A percentile compares a stretch with the other conserved stretches of the same genome.
Conservation (phyloP, 192 early-diverging fungal species). For the Haplosporangium gracile region DNA sequence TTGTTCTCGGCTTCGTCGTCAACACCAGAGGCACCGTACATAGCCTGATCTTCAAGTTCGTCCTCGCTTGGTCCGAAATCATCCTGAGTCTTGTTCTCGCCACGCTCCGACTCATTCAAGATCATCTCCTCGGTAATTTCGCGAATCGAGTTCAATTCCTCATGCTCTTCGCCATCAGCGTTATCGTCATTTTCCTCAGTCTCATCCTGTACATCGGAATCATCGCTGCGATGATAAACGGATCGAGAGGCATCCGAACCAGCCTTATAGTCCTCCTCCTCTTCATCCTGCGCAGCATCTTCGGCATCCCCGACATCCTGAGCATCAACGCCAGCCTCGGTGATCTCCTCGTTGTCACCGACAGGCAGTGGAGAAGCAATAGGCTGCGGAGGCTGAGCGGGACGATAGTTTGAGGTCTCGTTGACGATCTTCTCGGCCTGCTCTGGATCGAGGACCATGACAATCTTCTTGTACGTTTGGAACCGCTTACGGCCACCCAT, state of each 20-base stretch:
- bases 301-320: constrained; percentile 3
- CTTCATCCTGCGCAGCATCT: not conserved
- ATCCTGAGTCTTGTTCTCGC: not conserved
- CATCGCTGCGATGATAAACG: not conserved
- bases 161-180: not conserved
- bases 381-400: constrained; percentile 10
- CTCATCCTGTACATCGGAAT: not conserved
- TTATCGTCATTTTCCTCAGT: not conserved
- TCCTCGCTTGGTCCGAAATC: not conserved
- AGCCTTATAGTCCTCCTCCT: not conserved
- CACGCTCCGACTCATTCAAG: not conserved
- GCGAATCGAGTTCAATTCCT: not conserved
- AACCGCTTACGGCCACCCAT: constrained; percentile 57
- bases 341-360: constrained; percentile 6
- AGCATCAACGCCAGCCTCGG: not conserved
- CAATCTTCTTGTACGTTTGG: constrained; percentile 55
- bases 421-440: constrained; percentile 46
- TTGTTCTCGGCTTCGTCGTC: constrained; percentile 4
- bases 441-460: constrained; percentile 54
- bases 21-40: not conserved
- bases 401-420: constrained; percentile 50
- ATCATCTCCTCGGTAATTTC: not conserved
- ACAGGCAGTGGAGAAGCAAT: constrained; percentile 30
- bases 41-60: constrained; percentile 9
- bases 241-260: not conserved